These are phyloP conservation scores for Scorias spongiosa DNA, from an alignment of 2,329 filamentous ascomycete species.

Conservation along the genomic window DNA sequence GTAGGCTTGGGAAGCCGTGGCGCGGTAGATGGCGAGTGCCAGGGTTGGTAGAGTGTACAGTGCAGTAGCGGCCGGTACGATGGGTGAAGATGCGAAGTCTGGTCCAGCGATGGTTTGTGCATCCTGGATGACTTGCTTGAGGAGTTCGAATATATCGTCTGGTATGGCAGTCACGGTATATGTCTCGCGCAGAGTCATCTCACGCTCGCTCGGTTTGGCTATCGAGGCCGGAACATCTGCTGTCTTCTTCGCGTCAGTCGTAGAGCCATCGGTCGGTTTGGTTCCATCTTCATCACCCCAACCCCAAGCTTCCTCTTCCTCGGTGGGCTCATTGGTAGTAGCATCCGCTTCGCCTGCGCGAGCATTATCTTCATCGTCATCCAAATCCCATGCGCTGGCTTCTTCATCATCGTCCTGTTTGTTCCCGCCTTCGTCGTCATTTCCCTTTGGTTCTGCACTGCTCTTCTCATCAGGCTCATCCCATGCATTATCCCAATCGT, in stretches of 20 bases:
- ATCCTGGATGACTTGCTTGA: slow-evolving; percentile 36
- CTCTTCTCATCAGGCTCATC: slow-evolving; percentile 43
- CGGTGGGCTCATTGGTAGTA: slow-evolving; percentile 13
- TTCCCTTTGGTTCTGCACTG: background rate
- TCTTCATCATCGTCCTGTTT: slow-evolving; percentile 30
- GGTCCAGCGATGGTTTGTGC: slow-evolving; percentile 40
- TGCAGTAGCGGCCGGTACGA: slow-evolving; percentile 52
- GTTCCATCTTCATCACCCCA: slow-evolving; percentile 56
- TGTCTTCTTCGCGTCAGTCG: slow-evolving; percentile 12
- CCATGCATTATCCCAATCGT: slow-evolving; percentile 72
- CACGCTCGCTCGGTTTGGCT: slow-evolving; percentile 9
- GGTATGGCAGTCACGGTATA: slow-evolving; percentile 85
- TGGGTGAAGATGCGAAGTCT: slow-evolving; percentile 32
- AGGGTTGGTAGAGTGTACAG: slow-evolving; percentile 59
- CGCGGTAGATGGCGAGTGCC: slow-evolving; percentile 63
- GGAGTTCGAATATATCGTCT: slow-evolving; percentile 55
- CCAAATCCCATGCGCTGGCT: slow-evolving; percentile 32
- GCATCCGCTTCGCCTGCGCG: too few species aligned
- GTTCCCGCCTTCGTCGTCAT: background rate
- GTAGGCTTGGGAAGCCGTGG: slow-evolving; percentile 62
- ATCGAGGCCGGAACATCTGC: too few species aligned
- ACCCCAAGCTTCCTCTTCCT: slow-evolving; percentile 57
- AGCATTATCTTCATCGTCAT: slow-evolving; percentile 21
- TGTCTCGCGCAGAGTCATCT: slow-evolving; percentile 61
- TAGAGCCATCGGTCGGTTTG: slow-evolving; percentile 9